Conservation (phyloP, 208 protist species). For the Willaertia magna region DNA sequence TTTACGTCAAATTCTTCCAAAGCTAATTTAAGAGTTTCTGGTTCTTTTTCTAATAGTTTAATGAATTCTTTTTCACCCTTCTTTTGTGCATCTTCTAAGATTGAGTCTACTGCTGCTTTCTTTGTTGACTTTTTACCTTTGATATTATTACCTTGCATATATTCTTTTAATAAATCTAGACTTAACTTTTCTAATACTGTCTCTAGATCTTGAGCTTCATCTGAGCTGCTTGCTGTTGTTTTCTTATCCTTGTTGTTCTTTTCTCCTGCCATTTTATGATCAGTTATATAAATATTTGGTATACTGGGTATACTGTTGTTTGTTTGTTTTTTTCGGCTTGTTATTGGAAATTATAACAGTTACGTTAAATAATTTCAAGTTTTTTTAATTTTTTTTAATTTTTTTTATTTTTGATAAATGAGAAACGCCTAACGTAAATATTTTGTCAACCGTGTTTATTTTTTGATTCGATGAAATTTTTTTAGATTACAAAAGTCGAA, state of each 20-base stretch:
- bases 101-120: not conserved
- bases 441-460: too few relatives aligned
- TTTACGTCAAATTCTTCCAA: not conserved
- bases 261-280: too few relatives aligned
- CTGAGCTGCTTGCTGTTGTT: not conserved
- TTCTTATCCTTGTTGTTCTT: not conserved
- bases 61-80: not conserved
- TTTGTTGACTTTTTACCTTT: not conserved
- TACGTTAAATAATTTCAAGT: too few relatives aligned
- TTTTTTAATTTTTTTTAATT: too few relatives aligned
- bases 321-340: too few relatives aligned
- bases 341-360: too few relatives aligned
- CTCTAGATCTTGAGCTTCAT: not conserved
- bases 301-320: too few relatives aligned
- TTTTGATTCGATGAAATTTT: too few relatives aligned
- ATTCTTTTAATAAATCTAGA: not conserved
- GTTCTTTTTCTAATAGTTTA: not conserved
- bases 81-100: not conserved
- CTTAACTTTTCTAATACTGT: not conserved
- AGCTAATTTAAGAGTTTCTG: not conserved
- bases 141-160: not conserved
- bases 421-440: too few relatives aligned
- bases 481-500: too few relatives aligned
- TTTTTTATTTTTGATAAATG: too few relatives aligned
- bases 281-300: too few relatives aligned